A percentile compares a stretch with the other conserved stretches of the same genome.
These are phyloP conservation scores for Camellia japonica DNA, from an alignment of 148 eudicot species.

Conservation along the genomic window DNA sequence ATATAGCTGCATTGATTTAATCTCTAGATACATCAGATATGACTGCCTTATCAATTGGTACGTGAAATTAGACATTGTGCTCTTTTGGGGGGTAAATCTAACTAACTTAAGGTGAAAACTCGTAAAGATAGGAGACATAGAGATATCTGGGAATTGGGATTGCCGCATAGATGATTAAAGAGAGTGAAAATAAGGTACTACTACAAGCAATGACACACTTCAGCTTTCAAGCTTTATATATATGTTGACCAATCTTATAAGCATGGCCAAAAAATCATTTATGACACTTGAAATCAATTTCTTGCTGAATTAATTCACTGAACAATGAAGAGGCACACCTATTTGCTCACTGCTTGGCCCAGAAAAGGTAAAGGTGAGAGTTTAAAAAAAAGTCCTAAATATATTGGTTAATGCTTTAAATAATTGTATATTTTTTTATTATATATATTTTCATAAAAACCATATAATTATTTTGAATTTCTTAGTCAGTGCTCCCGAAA, in stretches of 20 bases:
- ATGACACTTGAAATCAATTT: not conserved
- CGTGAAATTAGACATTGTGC: not conserved
- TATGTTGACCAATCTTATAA: not conserved
- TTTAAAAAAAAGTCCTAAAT: no score
- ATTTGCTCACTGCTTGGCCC: not conserved
- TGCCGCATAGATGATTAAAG: constrained; percentile 1
- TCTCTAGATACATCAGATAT: no score
- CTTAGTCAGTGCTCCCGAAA: no score
- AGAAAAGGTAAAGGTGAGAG: not conserved
- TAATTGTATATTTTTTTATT: no score
- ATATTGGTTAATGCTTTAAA: no score
- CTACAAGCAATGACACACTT: not conserved
- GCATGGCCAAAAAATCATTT: not conserved
- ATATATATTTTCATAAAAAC: no score
- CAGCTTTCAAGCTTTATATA: constrained; percentile 1
- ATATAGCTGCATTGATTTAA: no score
- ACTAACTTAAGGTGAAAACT: not conserved
- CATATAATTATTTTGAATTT: no score
- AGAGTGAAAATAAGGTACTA: not conserved
- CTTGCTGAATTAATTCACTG: not conserved
- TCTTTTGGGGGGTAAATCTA: not conserved
- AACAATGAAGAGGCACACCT: not conserved
- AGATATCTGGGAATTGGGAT: constrained; percentile 10
- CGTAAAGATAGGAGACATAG: not conserved
- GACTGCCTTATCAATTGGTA: no score